Conservation (phyloP, 768 basidiomycete species). For the Russula foetens region DNA sequence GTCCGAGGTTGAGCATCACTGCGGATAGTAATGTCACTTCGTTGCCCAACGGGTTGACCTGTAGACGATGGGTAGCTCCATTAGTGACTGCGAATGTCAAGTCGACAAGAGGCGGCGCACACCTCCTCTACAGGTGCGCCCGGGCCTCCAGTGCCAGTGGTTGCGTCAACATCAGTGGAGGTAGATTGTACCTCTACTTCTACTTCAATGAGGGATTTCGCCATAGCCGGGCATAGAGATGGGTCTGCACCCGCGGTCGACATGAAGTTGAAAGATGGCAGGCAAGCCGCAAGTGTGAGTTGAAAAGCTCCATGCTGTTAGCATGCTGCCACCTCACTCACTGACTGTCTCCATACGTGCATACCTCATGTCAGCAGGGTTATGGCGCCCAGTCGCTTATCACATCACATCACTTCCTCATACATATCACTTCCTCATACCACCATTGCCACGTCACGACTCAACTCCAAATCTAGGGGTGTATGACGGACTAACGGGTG, state of each 20-base stretch:
- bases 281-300: not conserved
- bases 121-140: slow-evolving; percentile 19
- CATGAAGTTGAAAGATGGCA: not conserved
- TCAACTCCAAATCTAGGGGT: too few species aligned
- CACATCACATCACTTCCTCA: too few species aligned
- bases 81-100: not conserved
- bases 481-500: too few species aligned
- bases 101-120: not conserved
- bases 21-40: slow-evolving; percentile 21
- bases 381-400: too few species aligned
- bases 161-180: not conserved
- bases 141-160: too few species aligned
- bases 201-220: not conserved
- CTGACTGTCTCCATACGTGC: too few species aligned
- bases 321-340: too few species aligned
- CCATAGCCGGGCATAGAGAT: not conserved
- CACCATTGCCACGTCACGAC: too few species aligned
- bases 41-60: slow-evolving; percentile 22
- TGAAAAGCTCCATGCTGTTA: too few species aligned
- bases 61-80: not conserved
- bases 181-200: slow-evolving; percentile 10
- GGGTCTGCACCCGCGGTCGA: not conserved
- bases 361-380: too few species aligned
- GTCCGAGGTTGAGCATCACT: slow-evolving; percentile 22
- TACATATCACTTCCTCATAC: too few species aligned